Evolutionary conservation across 2,329 filamentous ascomycete genomes (phyloP).

Genomic region (Bipolaris cookei): DNA sequence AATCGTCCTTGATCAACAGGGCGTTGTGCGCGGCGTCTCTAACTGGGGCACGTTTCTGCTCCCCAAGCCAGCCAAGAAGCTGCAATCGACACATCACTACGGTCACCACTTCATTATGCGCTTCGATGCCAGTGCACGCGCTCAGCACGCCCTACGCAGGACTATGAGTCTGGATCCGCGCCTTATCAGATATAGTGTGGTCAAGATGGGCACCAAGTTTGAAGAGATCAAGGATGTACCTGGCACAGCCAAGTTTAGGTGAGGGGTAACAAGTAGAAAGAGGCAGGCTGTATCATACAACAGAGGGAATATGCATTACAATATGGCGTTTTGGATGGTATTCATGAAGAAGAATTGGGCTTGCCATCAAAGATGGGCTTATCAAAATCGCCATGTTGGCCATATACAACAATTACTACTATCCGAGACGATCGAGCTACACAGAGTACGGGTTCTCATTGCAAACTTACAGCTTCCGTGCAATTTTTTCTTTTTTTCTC

Average conservation of each 20-base stretch:
- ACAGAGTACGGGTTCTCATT: background rate
- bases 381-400: background rate
- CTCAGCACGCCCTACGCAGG: slow-evolving; percentile 75
- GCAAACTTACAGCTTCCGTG: background rate
- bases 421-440: background rate
- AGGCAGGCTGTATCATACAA: background rate
- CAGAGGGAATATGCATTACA: slow-evolving; percentile 1
- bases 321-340: slow-evolving; percentile 1
- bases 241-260: slow-evolving; percentile 59
- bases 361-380: background rate
- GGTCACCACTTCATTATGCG: slow-evolving; percentile 99
- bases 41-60: slow-evolving; percentile 96
- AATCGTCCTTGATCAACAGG: slow-evolving; percentile 80
- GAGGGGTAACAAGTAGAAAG: background rate
- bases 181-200: slow-evolving; percentile 84
- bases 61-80: slow-evolving; percentile 76
- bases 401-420: background rate
- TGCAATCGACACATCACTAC: slow-evolving; percentile 81
- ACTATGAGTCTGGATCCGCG: slow-evolving; percentile 86
- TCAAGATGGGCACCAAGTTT: slow-evolving; percentile 78
- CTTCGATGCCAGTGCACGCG: slow-evolving; percentile 78
- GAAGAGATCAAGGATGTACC: slow-evolving; percentile 65
- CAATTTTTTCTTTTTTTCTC: background rate
- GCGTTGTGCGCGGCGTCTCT: slow-evolving; percentile 87
- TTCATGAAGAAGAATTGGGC: background rate